phyloP scores from a whole-genome alignment of 495 filamentous ascomycete species.

The Penicillium soppii region DNA sequence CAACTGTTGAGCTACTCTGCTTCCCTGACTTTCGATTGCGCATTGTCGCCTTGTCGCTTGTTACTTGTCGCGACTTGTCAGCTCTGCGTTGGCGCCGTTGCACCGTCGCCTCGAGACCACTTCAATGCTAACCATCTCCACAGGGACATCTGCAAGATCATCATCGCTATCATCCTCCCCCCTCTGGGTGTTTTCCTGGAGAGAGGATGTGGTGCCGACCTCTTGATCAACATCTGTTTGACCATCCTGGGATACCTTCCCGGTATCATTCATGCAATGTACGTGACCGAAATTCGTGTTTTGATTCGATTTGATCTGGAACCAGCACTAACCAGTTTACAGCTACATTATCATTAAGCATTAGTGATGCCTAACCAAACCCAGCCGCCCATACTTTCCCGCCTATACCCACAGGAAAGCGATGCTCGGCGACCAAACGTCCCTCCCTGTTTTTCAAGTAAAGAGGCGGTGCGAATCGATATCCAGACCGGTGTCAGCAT shows the following conservation, averaged over 20 bases:
- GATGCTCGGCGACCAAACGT: slow-evolving; percentile 1
- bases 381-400: neutral
- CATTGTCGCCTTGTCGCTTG: neutral
- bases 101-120: neutral
- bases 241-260: slow-evolving; percentile 82
- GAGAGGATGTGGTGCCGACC: slow-evolving; percentile 76
- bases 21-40: neutral
- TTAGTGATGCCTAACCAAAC: slow-evolving; percentile 25
- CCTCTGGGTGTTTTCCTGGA: slow-evolving; percentile 91
- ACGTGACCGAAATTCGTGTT: slow-evolving; percentile 24
- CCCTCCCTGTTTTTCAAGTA: neutral
- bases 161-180: slow-evolving; percentile 82
- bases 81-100: neutral
- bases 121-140: slow-evolving; percentile 1
- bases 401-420: neutral
- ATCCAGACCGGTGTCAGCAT: slow-evolving; percentile 19
- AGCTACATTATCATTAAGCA: slow-evolving; percentile 61
- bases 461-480: slow-evolving; percentile 7
- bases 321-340: neutral
- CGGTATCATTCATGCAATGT: slow-evolving; percentile 74
- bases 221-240: slow-evolving; percentile 84
- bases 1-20: neutral
- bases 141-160: slow-evolving; percentile 91
- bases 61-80: neutral
- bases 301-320: no score